Base-by-base conservation (phyloP, 768 basidiomycete species). In the Tulasnella sp. region DNA sequence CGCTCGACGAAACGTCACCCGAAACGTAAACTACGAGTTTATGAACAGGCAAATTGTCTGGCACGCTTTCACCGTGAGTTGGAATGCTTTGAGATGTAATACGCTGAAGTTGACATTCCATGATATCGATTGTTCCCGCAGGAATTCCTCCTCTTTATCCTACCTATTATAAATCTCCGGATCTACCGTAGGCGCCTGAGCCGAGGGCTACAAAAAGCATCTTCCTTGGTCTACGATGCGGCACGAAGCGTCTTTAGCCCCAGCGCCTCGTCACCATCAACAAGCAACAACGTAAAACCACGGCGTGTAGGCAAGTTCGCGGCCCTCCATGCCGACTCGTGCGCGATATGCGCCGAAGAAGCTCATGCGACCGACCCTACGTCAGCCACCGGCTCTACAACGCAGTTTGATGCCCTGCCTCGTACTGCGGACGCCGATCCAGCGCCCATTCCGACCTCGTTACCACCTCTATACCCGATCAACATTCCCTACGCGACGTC, bases 41-140 rank as follows among this genome's bases (percentile, higher is more conserved):
- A 94, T 98, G 90, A 97, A 98, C 66, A 87, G 96, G 64, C 94
- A 98, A 70, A 88, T 99, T 80, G 96, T 99, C 56, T 99, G 96
- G 96, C 90, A 93, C 68, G 89, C 92, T 0, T 94, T 98, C 70
- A 98, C 96, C 5, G 94, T 94, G 67, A 56, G 88, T 72, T 24
- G 22, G 34, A 51, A 43, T 31, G 5, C 49, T 15, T 21, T 29
- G 31, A 30, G 30, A 2, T 8, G 30, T 22, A 12, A 50, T 19
- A 34, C 49, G 4, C 34, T 4, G 22, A 44, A 19, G 10, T 22
- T 38, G 53, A 42, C 42, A n/a, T n/a, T n/a, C n/a, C n/a, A n/a
- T n/a, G 53, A 15, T 0, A 22, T 7, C n/a, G 2, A 44, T 19
- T 30, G 30, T 1, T 15, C 7, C 10, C 11, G 4, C 63, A 98